A percentile compares a stretch with the other conserved stretches of the same genome.
Conservation (phyloP, 1,284 basidiomycete genomes). For the Ustilago curta region DNA sequence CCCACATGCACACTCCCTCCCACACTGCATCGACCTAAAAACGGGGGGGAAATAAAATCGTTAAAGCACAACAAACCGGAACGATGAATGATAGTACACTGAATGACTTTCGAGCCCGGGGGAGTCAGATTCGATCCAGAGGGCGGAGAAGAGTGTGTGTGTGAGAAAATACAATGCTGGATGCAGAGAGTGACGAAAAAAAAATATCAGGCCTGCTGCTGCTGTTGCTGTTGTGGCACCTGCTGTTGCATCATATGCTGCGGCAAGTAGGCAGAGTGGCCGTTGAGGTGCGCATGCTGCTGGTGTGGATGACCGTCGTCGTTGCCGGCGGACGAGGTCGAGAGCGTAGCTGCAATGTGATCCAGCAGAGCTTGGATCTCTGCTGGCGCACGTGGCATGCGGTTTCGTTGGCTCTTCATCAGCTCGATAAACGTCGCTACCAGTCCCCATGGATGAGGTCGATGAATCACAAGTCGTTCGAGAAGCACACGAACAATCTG, state of each 20-base stretch:
- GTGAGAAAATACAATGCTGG: background rate
- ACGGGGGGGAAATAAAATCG: no score
- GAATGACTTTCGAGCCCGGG: no score
- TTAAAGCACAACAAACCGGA: no score
- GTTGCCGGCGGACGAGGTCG: constrained; percentile 9
- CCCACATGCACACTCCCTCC: no score
- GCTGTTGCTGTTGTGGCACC: constrained; percentile 17
- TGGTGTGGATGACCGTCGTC: constrained; percentile 18
- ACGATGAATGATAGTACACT: no score
- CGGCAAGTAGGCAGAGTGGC: constrained; percentile 24
- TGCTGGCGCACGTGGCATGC: constrained; percentile 57
- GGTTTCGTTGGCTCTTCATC: constrained; percentile 70
- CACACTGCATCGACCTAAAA: no score
- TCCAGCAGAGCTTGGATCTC: constrained; percentile 67
- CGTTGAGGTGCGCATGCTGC: constrained; percentile 31
- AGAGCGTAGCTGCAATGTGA: constrained; percentile 57
- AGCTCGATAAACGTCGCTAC: constrained; percentile 93
- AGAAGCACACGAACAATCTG: constrained; percentile 90
- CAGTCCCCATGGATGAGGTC: constrained; percentile 97
- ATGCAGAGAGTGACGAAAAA: background rate
- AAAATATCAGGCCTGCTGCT: constrained; percentile 10
- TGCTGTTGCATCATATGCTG: constrained; percentile 33
- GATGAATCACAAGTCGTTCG: constrained; percentile 90
- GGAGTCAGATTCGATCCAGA: no score
- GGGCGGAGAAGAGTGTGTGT: background rate